phyloP scores from a whole-genome alignment of 1,284 basidiomycete species.

The Rhodotorula glutinis region DNA sequence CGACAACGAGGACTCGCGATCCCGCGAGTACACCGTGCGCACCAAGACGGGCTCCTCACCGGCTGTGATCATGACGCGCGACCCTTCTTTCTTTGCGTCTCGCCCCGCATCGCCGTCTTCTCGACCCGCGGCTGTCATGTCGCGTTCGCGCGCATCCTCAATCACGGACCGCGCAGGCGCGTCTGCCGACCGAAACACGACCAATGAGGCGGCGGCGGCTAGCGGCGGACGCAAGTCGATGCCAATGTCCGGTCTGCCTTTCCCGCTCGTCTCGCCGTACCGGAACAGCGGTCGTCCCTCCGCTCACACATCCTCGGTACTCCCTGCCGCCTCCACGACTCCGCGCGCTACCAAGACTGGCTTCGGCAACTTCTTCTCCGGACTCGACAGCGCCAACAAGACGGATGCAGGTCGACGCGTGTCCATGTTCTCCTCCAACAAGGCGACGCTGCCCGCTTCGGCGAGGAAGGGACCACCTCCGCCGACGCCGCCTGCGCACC shows the following conservation, averaged over 20 bases:
- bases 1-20: neutral
- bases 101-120: neutral
- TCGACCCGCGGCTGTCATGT: neutral
- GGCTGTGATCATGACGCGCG: neutral
- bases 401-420: neutral
- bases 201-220: too few species aligned
- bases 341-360: neutral
- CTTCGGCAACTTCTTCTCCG: neutral
- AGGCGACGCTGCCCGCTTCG: neutral
- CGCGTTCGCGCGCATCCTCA: neutral
- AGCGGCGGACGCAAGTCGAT: slow-evolving; percentile 19
- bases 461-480: neutral
- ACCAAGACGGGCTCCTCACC: slow-evolving; percentile 27
- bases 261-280: slow-evolving; percentile 17
- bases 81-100: slow-evolving; percentile 26
- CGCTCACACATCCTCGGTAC: too few species aligned
- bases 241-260: slow-evolving; percentile 16
- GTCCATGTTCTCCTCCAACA: neutral
- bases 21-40: slow-evolving; percentile 12
- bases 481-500: slow-evolving; percentile 6
- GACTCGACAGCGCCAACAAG: neutral
- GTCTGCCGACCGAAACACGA: neutral
- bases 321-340: neutral
- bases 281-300: too few species aligned
- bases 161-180: neutral